Base-by-base conservation (phyloP, 78 protist genomes). In the Dictyostelium brefeldianum region DNA sequence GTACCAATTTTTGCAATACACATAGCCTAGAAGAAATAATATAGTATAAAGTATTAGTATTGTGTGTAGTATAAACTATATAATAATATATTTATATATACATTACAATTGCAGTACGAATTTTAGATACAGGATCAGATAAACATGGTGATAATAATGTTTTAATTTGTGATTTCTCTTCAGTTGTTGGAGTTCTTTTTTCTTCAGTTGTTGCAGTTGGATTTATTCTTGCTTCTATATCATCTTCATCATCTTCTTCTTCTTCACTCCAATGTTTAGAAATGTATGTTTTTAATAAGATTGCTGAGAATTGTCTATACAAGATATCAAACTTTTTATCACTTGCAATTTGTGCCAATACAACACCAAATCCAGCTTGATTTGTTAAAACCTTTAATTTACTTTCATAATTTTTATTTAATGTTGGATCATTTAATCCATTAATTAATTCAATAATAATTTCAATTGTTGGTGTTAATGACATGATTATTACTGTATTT, bases 81-180 rank as follows among this genome's bases (percentile, higher is more conserved):
- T n/a, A 14, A 62, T 12, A 15, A 62, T n/a, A 14, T 17, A 20
- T n/a, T n/a, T n/a, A n/a, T n/a, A n/a, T 20, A 41, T 20, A 22
- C 71, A 70, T 25, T 83, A 83, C 91, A 84, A 84, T 57, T 25
- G 83, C 91, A 74, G 91, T 84, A 56, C 91, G 78, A 47, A 84
- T 84, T 25, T 84, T 84, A 7, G 91, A 74, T 4, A 75, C 57
- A 51, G 83, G 73, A 29, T 84, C 91, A 18, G 91, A 71, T 46
- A 84, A 25, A 47, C 50, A 20, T 15, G 91, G 91, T 6, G 81
- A 56, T 12, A 84, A 46, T 14, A 84, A 15, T 18, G 12, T 14
- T 74, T 74, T 84, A 59, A 84, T 74, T 11, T 48, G 18, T 2
- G 31, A 18, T 47, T 74, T 71, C 31, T 84, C 91, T 43, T 46